These are phyloP conservation scores for Graphilbum sp. DNA, from an alignment of 2,329 filamentous ascomycete genomes.

Conservation along the genomic window DNA sequence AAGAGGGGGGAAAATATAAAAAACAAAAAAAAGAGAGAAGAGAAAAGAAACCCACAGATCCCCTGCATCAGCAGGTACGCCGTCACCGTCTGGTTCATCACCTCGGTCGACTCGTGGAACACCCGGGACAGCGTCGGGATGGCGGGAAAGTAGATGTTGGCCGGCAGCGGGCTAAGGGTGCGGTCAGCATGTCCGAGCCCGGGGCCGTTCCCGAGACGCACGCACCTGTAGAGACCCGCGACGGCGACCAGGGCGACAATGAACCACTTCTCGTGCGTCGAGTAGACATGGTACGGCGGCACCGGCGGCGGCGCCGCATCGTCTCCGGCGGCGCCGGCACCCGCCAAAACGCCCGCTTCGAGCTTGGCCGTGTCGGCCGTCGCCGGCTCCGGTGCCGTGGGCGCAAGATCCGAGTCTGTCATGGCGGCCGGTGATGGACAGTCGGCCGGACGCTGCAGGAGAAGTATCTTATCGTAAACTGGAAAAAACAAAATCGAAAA, in stretches of 20 bases:
- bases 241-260: conserved; percentile 13
- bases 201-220: no score
- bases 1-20: no score
- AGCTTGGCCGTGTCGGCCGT: neutral
- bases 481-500: no score
- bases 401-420: no score
- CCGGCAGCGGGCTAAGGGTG: conserved; percentile 16
- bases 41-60: no score
- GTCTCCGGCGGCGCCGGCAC: no score
- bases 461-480: no score
- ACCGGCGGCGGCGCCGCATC: neutral
- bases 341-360: neutral
- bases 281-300: conserved; percentile 12
- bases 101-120: conserved; percentile 15
- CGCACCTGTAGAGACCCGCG: conserved; percentile 12
- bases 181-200: no score
- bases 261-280: conserved; percentile 13
- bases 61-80: conserved; percentile 18
- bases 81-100: conserved; percentile 17
- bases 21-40: no score
- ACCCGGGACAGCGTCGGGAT: conserved; percentile 14
- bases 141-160: conserved; percentile 19
- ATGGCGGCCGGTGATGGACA: no score
- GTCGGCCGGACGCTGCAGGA: no score
- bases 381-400: no score